phyloP scores from a whole-genome alignment of 2,329 filamentous ascomycete genomes.

The Pyrenophora graminea region DNA sequence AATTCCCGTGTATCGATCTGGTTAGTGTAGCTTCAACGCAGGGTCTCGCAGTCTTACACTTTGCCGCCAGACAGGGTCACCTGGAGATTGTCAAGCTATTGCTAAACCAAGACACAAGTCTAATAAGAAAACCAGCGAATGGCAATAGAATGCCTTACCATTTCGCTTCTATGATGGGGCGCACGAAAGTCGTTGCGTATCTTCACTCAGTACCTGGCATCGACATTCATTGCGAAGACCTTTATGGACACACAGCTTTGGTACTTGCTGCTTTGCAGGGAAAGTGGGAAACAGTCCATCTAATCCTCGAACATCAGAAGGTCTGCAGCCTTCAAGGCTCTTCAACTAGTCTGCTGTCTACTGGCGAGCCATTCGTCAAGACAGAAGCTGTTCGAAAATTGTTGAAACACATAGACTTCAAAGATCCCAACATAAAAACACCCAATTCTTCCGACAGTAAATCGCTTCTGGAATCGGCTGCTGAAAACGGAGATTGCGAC shows the following conservation, averaged over 20 bases:
- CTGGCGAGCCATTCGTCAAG: not conserved
- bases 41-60: constrained; percentile 9
- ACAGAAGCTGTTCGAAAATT: not conserved
- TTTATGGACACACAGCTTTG: not conserved
- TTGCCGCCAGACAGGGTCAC: not conserved
- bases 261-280: not conserved
- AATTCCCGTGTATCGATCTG: no score
- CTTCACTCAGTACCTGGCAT: not conserved
- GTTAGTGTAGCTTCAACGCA: no score
- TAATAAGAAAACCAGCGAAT: no score
- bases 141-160: not conserved
- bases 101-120: not conserved
- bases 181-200: not conserved
- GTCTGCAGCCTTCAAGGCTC: no score
- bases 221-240: not conserved
- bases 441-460: rapidly evolving
- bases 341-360: rapidly evolving
- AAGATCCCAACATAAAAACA: not conserved
- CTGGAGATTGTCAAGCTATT: constrained; percentile 6
- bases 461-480: not conserved
- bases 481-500: not conserved
- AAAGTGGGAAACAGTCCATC: not conserved
- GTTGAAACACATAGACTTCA: not conserved
- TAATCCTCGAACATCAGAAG: not conserved
- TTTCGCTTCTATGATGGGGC: not conserved